Evolutionary conservation across 371 early-diverging fungal species (phyloP).

Genomic region (Rhizopus microsporus): DNA sequence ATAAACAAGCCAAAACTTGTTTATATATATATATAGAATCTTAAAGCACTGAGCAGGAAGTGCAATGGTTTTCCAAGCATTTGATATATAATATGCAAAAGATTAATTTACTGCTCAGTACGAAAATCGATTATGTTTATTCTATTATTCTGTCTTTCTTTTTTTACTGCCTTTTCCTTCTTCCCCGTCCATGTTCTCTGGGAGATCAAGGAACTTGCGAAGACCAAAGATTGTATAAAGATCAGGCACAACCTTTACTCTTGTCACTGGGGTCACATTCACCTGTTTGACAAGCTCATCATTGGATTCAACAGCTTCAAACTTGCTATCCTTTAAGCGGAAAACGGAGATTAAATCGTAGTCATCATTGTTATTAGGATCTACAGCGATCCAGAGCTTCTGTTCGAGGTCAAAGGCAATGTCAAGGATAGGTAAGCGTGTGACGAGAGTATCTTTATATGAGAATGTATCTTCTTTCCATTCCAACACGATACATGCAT

Average conservation of each 20-base stretch:
- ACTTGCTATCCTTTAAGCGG: slow-evolving; percentile 17
- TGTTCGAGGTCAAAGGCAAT: slow-evolving; percentile 33
- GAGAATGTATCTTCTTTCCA: slow-evolving; percentile 31
- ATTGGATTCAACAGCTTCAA: slow-evolving; percentile 9
- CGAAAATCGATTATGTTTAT: slow-evolving; percentile 1
- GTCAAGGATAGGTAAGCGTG: slow-evolving; percentile 30
- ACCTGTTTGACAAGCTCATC: slow-evolving; percentile 38
- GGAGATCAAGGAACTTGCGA: slow-evolving; percentile 54
- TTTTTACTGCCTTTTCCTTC: slow-evolving; percentile 30
- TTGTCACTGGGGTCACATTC: slow-evolving; percentile 43
- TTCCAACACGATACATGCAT: slow-evolving; percentile 35
- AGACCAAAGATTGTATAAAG: slow-evolving; percentile 56
- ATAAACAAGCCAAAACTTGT: too few species aligned
- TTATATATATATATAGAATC: too few species aligned
- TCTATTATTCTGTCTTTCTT: slow-evolving; percentile 32
- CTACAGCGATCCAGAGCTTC: slow-evolving; percentile 36
- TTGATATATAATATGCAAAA: not conserved
- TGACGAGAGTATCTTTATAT: slow-evolving; percentile 32
- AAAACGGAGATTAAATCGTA: slow-evolving; percentile 23
- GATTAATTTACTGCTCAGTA: not conserved
- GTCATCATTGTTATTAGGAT: slow-evolving; percentile 18
- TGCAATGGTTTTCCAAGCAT: too few species aligned
- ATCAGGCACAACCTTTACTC: slow-evolving; percentile 48
- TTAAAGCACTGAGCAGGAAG: too few species aligned
- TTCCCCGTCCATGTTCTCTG: slow-evolving; percentile 31